phyloP scores from a whole-genome alignment of 2,329 filamentous ascomycete species.

The Trichoderma sp. region DNA sequence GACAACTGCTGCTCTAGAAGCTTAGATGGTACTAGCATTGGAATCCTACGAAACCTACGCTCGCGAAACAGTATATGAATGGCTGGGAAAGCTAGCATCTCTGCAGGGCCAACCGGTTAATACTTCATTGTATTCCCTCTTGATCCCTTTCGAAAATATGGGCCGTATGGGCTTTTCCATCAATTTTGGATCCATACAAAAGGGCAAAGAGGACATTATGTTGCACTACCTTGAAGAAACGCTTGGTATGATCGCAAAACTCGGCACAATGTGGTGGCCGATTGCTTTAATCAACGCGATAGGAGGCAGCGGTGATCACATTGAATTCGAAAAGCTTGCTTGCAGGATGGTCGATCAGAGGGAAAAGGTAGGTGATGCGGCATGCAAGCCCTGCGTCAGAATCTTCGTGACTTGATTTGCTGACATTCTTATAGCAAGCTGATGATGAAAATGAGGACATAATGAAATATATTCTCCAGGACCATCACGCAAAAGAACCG shows the following conservation, averaged over 20 bases:
- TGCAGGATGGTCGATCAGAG: background rate
- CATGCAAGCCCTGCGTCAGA: background rate
- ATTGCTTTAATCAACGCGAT: slow-evolving; percentile 19
- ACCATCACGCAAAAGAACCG: slow-evolving; percentile 25
- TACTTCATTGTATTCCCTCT: slow-evolving; percentile 26
- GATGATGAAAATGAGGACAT: slow-evolving; percentile 27
- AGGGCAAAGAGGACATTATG: slow-evolving; percentile 26
- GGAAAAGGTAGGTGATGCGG: background rate
- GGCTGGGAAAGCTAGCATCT: slow-evolving; percentile 24
- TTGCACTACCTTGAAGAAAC: slow-evolving; percentile 25
- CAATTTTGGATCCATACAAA: slow-evolving; percentile 26
- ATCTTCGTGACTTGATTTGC: background rate
- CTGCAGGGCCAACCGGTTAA: slow-evolving; percentile 23
- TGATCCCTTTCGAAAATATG: slow-evolving; percentile 32
- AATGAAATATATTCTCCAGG: slow-evolving; percentile 27
- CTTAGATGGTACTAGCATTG: background rate
- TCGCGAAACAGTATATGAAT: slow-evolving; percentile 24
- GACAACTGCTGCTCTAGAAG: background rate
- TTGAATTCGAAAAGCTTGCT: background rate
- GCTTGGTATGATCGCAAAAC: slow-evolving; percentile 21
- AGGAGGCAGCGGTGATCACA: background rate
- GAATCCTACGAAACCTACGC: slow-evolving; percentile 25
- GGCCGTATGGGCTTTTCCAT: slow-evolving; percentile 28
- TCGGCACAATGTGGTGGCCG: slow-evolving; percentile 28
- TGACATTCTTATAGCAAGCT: background rate